These are phyloP conservation scores for Calonectria montana DNA, from an alignment of 2,329 filamentous ascomycete genomes.

Conservation along the genomic window DNA sequence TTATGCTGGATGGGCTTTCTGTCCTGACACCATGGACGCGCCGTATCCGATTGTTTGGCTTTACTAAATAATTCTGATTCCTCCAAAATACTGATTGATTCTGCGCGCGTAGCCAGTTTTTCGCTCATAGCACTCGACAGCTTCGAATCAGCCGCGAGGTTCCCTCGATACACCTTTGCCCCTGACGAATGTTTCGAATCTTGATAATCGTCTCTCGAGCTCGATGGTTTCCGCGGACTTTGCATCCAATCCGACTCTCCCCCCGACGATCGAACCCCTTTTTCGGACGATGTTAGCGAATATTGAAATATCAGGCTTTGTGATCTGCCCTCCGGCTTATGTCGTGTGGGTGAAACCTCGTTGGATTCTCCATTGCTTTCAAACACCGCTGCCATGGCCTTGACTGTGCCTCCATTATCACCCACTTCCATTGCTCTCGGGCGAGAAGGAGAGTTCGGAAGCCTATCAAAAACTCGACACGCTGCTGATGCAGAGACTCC, in stretches of 20 bases:
- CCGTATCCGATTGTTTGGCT: slow-evolving; percentile 2
- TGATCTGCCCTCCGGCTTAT: slow-evolving; percentile 27
- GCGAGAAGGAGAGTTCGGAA: slow-evolving; percentile 19
- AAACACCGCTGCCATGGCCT: slow-evolving; percentile 64
- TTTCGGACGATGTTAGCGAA: slow-evolving; percentile 28
- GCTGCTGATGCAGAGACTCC: background rate
- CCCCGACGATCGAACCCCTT: slow-evolving; percentile 17
- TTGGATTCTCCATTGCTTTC: slow-evolving; percentile 47
- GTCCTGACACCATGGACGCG: slow-evolving; percentile 11
- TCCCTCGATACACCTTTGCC: background rate
- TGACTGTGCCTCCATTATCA: slow-evolving; percentile 52
- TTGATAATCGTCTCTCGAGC: slow-evolving; percentile 12
- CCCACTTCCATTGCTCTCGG: slow-evolving; percentile 33
- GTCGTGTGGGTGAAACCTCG: slow-evolving; percentile 2
- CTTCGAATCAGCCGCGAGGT: slow-evolving; percentile 4
- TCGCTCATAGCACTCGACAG: slow-evolving; percentile 32
- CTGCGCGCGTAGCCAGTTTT: slow-evolving; percentile 29
- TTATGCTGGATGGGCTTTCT: slow-evolving; percentile 24
- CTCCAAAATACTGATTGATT: slow-evolving; percentile 18
- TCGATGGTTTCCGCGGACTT: slow-evolving; percentile 11
- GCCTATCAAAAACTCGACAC: slow-evolving; percentile 9
- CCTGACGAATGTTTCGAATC: slow-evolving; percentile 14
- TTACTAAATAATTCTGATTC: slow-evolving; percentile 1
- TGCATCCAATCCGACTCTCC: slow-evolving; percentile 25
- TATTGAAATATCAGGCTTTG: slow-evolving; percentile 36